phyloP scores from a whole-genome alignment of 305 asterid species.

The Fraxinus floribunda region DNA sequence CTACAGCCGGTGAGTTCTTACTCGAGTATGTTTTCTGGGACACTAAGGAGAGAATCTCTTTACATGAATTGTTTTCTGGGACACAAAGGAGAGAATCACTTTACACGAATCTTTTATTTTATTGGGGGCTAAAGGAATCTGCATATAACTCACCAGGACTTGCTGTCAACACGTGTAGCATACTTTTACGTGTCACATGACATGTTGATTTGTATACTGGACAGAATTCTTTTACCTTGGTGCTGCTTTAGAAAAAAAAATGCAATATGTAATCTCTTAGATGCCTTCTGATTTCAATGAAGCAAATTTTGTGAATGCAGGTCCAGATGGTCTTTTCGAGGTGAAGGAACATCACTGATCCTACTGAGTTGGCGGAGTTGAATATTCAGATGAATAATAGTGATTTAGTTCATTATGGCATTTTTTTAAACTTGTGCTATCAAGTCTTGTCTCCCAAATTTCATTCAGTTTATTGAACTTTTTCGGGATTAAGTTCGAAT shows the following conservation, averaged over 20 bases:
- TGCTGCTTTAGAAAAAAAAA: background rate
- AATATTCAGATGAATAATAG: conserved; percentile 26
- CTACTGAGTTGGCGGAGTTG: background rate
- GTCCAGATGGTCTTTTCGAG: conserved; percentile 83
- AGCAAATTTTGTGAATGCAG: conserved; percentile 33
- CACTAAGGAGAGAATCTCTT: background rate
- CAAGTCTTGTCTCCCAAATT: background rate
- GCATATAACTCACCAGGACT: background rate
- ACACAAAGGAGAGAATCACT: too few species aligned
- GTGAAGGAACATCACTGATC: conserved; percentile 45
- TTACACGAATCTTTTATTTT: too few species aligned
- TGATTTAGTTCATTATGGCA: conserved; percentile 22
- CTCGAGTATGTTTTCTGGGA: background rate
- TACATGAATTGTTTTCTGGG: background rate
- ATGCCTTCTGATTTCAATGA: background rate
- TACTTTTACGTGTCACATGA: background rate
- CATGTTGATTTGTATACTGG: background rate
- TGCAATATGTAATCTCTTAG: background rate
- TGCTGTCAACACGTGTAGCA: background rate
- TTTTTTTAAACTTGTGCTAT: conserved; percentile 11
- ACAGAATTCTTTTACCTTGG: background rate
- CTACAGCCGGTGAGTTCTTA: background rate
- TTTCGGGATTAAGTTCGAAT: background rate
- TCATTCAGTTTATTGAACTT: background rate
- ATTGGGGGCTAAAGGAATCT: background rate